Percentiles rank a stretch among this genome's conserved stretches.
Evolutionary conservation across 495 filamentous ascomycete genomes (phyloP).

Genomic region (Penicillium silybi): DNA sequence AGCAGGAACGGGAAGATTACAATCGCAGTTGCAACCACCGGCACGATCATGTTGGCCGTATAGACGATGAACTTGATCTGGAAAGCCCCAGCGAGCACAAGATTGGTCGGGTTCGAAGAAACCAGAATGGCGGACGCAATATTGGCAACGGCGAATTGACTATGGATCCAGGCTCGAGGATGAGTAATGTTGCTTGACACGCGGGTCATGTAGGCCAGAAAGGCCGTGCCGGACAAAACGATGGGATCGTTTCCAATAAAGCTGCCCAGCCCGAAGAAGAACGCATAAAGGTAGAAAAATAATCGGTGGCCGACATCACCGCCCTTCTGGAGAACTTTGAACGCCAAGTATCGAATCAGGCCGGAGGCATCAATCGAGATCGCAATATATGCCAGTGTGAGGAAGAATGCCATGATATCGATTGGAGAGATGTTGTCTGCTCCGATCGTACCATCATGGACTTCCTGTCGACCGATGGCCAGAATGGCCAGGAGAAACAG

Average conservation of each 20-base stretch:
- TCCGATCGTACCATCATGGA: conserved; percentile 58
- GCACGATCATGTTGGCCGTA: conserved; percentile 67
- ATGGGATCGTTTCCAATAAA: conserved; percentile 70
- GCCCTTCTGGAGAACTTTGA: conserved; percentile 61
- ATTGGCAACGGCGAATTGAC: conserved; percentile 65
- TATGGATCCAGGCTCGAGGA: conserved; percentile 63
- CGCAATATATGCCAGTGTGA: conserved; percentile 68
- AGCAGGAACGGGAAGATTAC: conserved; percentile 61
- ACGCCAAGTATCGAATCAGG: conserved; percentile 60
- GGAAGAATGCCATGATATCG: conserved; percentile 66
- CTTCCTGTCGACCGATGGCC: conserved; percentile 58
- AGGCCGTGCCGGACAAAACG: conserved; percentile 64
- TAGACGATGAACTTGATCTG: conserved; percentile 63
- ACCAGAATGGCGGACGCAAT: conserved; percentile 66
- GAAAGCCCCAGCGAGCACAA: conserved; percentile 67
- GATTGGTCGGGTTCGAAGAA: conserved; percentile 68
- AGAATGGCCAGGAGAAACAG: conserved; percentile 61
- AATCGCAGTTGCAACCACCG: conserved; percentile 58
- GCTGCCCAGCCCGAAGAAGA: conserved; percentile 62
- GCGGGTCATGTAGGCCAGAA: conserved; percentile 67
- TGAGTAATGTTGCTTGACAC: conserved; percentile 65
- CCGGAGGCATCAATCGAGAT: conserved; percentile 71
- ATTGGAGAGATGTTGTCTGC: conserved; percentile 56
- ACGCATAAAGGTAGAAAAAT: conserved; percentile 64
- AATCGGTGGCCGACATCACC: conserved; percentile 57